Evolutionary conservation across 2,329 filamentous ascomycete genomes (phyloP).

Genomic region (Cercospora sp.): DNA sequence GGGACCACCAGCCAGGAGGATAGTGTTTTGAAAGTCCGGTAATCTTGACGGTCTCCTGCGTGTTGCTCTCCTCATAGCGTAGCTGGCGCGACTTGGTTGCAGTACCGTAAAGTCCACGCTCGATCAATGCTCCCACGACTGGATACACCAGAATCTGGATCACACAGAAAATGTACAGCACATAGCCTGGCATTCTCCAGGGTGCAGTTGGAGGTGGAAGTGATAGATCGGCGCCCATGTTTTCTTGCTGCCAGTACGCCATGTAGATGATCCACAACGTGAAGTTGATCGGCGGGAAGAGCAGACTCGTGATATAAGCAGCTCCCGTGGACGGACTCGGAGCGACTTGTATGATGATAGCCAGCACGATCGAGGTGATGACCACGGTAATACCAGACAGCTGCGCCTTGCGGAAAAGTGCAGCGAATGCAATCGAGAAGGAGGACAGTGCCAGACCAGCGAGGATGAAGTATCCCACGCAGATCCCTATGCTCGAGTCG

Average conservation of each 20-base stretch:
- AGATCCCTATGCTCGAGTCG: slow-evolving; percentile 45
- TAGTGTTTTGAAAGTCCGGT: slow-evolving; percentile 78
- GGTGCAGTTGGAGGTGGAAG: slow-evolving; percentile 56
- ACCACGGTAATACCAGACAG: slow-evolving; percentile 80
- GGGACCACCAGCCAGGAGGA: slow-evolving; percentile 61
- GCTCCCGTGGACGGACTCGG: slow-evolving; percentile 61
- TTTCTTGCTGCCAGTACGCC: slow-evolving; percentile 70
- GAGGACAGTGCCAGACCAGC: slow-evolving; percentile 76
- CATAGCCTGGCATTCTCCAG: slow-evolving; percentile 71
- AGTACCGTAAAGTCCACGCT: slow-evolving; percentile 74
- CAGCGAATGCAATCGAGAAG: slow-evolving; percentile 76
- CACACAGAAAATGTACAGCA: slow-evolving; percentile 73
- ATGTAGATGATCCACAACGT: slow-evolving; percentile 79
- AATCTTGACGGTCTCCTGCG: slow-evolving; percentile 63
- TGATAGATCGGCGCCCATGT: slow-evolving; percentile 61
- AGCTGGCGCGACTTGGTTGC: slow-evolving; percentile 57
- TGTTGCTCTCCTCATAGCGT: slow-evolving; percentile 31
- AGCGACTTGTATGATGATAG: slow-evolving; percentile 77
- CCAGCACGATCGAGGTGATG: slow-evolving; percentile 71
- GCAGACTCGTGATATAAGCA: slow-evolving; percentile 67
- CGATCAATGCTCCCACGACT: slow-evolving; percentile 70
- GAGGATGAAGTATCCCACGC: slow-evolving; percentile 66
- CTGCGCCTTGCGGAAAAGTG: slow-evolving; percentile 84
- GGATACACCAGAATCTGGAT: slow-evolving; percentile 79
- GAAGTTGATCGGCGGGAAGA: slow-evolving; percentile 88